Evolutionary conservation across 768 basidiomycete species (phyloP), one percentile per base, ranked within the genome.

Genomic region (Mycena capillaripes): DNA sequence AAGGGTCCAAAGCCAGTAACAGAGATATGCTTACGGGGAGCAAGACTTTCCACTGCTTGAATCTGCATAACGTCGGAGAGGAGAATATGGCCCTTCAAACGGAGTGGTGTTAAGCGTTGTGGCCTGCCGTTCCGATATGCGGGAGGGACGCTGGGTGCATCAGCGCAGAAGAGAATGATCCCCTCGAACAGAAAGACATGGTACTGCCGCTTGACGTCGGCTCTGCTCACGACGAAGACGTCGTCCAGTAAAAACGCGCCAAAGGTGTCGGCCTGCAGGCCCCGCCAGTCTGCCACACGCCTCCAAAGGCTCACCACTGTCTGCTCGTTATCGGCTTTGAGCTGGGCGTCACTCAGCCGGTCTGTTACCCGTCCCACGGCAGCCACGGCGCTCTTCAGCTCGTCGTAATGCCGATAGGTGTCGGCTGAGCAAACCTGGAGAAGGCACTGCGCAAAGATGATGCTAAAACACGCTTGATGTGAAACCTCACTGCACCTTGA

Each of bases 251-350:
- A 87, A 58, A 99, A 92, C 73, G 94, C 91, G 70, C 97, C 97
- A 75, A 99, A 99, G 79, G 95, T 94, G 75, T 91, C 91, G 40
- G 97, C 87, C 75, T 97, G 93, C 81, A 98, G 97, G 12, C 97
- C 97, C 81, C 99, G 98, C 98, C 98, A 99, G 81, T 99, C 97
- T 74, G 95, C 95, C 58, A 99, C 95, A 48, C 97, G 92, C 34
- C 85, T 84, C 70, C 91, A 87, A 10, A 99, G 89, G 76, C 92
- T 93, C 81, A 92, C 90, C 63, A 97, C 95, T 2, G 95, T 97
- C 74, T 91, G 92, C 44, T 91, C 85, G 77, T 98, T 98, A 83
- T 97, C 95, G 90, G 60, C 17, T 19, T 1, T 96, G 90, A 81
- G 95, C 93, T 81, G 98, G 27, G 27, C 40, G 11, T 27, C 97